Percentiles rank a stretch among this genome's conserved stretches.
Conservation (phyloP, 306 rosid species). For the Pterocarpus santalinus region DNA sequence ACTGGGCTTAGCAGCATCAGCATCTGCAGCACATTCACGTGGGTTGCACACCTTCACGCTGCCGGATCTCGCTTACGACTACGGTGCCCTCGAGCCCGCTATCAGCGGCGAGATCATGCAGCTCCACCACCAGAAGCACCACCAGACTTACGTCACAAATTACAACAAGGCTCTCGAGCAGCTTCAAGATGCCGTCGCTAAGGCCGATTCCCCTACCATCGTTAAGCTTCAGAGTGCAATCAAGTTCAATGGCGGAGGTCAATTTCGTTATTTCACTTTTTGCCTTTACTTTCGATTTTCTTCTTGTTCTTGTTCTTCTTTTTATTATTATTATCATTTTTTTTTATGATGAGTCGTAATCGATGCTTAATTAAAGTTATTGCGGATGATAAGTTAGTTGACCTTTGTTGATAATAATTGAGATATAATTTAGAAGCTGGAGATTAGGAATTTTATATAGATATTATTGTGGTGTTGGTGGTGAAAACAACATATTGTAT, state of each 20-base stretch:
- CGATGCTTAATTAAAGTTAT: constrained; percentile 19
- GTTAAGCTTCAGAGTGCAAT: constrained; percentile 85
- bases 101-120: constrained; percentile 93
- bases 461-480: not conserved
- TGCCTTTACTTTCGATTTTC: too few relatives aligned
- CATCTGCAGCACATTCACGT: constrained; percentile 45
- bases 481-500: not conserved
- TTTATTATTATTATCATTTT: not conserved
- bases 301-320: not conserved
- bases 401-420: constrained; percentile 11
- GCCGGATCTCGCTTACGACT: constrained; percentile 90
- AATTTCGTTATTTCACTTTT: not conserved
- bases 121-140: constrained; percentile 93
- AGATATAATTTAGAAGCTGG: not conserved
- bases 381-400: constrained; percentile 17
- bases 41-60: constrained; percentile 77
- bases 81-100: constrained; percentile 87
- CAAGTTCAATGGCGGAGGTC: constrained; percentile 92
- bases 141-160: constrained; percentile 90
- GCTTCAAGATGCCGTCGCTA: constrained; percentile 68
- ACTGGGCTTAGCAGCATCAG: constrained; percentile 29
- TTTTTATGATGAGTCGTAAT: not conserved
- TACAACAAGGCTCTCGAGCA: constrained; percentile 94
- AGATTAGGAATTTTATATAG: not conserved
- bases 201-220: constrained; percentile 63